These are phyloP conservation scores for Aspergillus quadricinctus DNA, from an alignment of 2,329 filamentous ascomycete genomes.

Conservation along the genomic window DNA sequence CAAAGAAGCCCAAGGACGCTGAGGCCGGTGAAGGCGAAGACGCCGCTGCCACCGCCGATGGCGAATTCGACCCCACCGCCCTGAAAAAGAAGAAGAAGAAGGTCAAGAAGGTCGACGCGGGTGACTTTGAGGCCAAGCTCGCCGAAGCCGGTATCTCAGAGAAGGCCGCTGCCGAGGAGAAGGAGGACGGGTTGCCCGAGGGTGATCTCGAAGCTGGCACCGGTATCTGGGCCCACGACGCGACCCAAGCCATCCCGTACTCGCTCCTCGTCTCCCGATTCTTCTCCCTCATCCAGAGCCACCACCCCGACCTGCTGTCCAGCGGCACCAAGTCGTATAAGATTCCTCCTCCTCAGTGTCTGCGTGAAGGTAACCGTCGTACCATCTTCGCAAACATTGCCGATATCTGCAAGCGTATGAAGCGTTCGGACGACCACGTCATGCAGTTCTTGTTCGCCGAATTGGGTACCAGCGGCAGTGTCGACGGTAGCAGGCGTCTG, in stretches of 20 bases:
- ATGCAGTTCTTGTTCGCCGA: conserved; percentile 97
- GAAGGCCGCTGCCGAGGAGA: conserved; percentile 55
- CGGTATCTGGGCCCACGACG: conserved; percentile 83
- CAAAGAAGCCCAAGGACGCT: conserved; percentile 55
- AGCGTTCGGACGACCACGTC: conserved; percentile 95
- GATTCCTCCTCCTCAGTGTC: conserved; percentile 96
- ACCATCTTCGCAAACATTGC: conserved; percentile 99
- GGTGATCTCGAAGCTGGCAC: conserved; percentile 85
- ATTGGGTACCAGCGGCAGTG: conserved; percentile 92
- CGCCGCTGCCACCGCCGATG: conserved; percentile 47
- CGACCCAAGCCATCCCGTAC: conserved; percentile 75
- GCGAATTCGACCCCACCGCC: conserved; percentile 61
- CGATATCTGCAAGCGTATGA: conserved; percentile 99
- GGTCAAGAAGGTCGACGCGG: conserved; percentile 54
- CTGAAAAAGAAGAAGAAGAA: conserved; percentile 82
- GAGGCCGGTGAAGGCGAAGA: conserved; percentile 47
- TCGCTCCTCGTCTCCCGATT: conserved; percentile 82
- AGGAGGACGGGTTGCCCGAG: conserved; percentile 53
- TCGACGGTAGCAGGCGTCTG: conserved; percentile 85
- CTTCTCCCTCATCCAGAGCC: conserved; percentile 89
- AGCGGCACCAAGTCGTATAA: conserved; percentile 94
- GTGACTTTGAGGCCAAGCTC: conserved; percentile 65
- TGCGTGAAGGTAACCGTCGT: conserved; percentile 99
- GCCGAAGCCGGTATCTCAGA: conserved; percentile 57
- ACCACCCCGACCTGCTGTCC: conserved; percentile 92